phyloP scores from a whole-genome alignment of 140 eudicot genomes.

The Ambrosia hybrid region DNA sequence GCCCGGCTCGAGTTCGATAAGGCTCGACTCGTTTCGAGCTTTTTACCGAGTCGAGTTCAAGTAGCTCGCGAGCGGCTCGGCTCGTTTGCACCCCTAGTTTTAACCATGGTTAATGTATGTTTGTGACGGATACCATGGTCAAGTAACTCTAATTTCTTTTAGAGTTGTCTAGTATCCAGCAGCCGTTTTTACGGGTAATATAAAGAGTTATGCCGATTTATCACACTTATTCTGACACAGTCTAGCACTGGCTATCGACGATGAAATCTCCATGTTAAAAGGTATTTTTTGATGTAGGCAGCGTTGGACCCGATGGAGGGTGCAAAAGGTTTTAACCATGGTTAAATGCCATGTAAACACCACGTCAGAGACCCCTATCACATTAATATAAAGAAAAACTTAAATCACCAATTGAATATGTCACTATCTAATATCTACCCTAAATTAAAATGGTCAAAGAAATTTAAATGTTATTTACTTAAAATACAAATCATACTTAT shows the following conservation, averaged over 20 bases:
- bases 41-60: too few species aligned
- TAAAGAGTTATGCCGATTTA: background rate
- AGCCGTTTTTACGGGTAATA: too few species aligned
- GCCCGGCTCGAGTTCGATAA: too few species aligned
- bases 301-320: background rate
- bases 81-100: too few species aligned
- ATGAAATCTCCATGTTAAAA: background rate
- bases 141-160: background rate
- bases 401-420: background rate
- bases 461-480: background rate
- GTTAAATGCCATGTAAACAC: background rate
- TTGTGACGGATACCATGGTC: background rate
- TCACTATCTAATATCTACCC: background rate
- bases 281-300: background rate
- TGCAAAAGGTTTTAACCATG: background rate
- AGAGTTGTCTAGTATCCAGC: background rate
- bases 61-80: too few species aligned
- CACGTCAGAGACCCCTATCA: background rate
- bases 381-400: background rate
- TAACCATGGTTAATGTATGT: constrained; percentile 4
- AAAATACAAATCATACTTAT: too few species aligned
- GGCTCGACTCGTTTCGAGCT: too few species aligned
- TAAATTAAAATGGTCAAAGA: background rate
- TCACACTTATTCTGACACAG: background rate
- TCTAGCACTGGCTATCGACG: too few species aligned